Conservation (phyloP, 805 yeast species). For the Deakozyma indianensis region DNA sequence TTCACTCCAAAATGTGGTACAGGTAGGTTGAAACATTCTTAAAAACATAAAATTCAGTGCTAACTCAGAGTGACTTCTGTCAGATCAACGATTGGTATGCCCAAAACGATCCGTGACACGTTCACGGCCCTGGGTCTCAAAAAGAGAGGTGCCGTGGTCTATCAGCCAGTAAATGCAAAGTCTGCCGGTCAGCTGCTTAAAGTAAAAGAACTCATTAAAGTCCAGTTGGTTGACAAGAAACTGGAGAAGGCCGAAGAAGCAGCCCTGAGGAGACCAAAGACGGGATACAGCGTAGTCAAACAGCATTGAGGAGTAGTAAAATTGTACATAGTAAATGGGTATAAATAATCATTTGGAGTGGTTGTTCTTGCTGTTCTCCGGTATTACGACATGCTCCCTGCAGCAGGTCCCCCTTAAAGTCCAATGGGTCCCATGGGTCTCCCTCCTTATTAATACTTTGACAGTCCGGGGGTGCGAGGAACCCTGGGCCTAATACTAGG, state of each 20-base stretch:
- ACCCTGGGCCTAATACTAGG: neutral
- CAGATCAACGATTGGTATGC: constrained; percentile 78
- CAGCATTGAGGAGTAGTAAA: neutral
- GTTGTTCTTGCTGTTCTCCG: no score
- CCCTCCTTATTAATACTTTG: neutral
- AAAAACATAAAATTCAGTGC: no score
- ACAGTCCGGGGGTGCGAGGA: neutral
- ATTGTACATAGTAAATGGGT: neutral
- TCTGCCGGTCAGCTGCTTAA: constrained; percentile 73
- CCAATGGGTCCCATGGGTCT: no score
- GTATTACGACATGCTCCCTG: no score
- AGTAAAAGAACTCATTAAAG: constrained; percentile 76
- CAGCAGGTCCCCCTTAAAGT: no score
- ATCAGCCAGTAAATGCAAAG: constrained; percentile 58
- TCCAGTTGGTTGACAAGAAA: constrained; percentile 50
- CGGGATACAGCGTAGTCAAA: constrained; percentile 18
- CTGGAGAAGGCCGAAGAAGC: constrained; percentile 33
- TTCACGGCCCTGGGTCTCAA: constrained; percentile 61
- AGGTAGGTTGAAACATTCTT: neutral
- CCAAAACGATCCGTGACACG: constrained; percentile 49
- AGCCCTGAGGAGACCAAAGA: constrained; percentile 16
- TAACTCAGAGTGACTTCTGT: constrained; percentile 44
- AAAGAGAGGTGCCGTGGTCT: constrained; percentile 58
- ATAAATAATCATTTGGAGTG: no score
- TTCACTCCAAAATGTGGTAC: constrained; percentile 1